Evolutionary conservation across 2,329 filamentous ascomycete species (phyloP).

Genomic region (Neofusicoccum ribis): DNA sequence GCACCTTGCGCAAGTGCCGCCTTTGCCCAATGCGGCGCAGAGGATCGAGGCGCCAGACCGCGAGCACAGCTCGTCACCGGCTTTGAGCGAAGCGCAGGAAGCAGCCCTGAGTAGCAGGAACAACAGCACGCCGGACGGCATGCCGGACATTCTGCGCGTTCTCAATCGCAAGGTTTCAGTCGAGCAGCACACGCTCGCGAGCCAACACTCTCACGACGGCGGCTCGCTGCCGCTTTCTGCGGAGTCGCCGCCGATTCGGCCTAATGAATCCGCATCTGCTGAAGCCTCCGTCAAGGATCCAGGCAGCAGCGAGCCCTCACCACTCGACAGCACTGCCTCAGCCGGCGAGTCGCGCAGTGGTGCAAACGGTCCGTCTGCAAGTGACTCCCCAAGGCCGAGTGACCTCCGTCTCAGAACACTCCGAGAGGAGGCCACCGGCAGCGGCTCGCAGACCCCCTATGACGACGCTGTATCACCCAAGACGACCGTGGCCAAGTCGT

Average conservation of each 20-base stretch:
- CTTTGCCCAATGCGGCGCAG: conserved; percentile 34
- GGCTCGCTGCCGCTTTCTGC: conserved; percentile 2
- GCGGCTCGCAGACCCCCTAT: neutral
- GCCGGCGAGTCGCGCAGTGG: neutral
- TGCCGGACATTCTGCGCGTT: neutral
- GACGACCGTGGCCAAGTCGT: conserved; percentile 4
- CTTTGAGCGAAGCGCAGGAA: conserved; percentile 21
- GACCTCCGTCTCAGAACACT: conserved; percentile 17
- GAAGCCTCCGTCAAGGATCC: neutral
- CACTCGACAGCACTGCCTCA: neutral
- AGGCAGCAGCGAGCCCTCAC: conserved; percentile 14
- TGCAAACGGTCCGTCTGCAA: neutral
- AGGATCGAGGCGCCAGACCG: conserved; percentile 35
- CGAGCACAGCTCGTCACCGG: conserved; percentile 40
- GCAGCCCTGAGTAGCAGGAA: conserved; percentile 14
- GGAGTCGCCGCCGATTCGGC: conserved; percentile 4
- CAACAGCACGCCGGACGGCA: conserved; percentile 7
- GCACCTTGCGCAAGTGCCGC: conserved; percentile 51
- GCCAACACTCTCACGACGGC: conserved; percentile 5
- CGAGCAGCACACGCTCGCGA: neutral
- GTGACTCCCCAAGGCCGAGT: neutral
- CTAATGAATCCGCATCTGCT: conserved; percentile 7
- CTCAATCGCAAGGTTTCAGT: conserved; percentile 6
- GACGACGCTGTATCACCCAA: conserved; percentile 19
- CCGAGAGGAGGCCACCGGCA: neutral